A percentile compares a stretch with the other conserved stretches of the same genome.
These are phyloP conservation scores for Eimeria maxima DNA, from an alignment of 169 alveolate genomes.

Conservation along the genomic window DNA sequence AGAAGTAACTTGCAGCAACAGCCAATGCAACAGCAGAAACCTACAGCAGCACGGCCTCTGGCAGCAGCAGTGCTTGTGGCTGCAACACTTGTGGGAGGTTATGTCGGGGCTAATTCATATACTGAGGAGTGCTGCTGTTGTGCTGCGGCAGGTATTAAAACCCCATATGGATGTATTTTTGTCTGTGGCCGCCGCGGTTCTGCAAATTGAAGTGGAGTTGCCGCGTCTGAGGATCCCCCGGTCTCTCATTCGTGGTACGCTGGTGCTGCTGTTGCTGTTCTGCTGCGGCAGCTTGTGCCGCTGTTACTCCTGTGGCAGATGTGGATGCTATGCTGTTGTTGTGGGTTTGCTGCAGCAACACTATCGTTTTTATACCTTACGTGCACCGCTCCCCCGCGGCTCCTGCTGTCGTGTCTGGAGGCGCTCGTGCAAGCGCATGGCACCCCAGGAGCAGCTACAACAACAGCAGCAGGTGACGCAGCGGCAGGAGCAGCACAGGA, in stretches of 20 bases:
- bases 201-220: constrained; percentile 68
- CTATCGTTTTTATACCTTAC: constrained; percentile 34
- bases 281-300: background rate
- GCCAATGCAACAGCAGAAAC: background rate
- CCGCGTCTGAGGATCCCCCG: constrained; percentile 64
- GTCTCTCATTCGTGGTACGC: constrained; percentile 64
- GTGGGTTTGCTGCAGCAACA: constrained; percentile 9
- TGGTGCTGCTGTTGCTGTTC: background rate
- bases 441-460: background rate
- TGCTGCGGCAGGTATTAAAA: constrained; percentile 40
- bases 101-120: background rate
- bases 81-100: background rate
- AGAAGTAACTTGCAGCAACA: background rate
- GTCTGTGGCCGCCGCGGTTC: constrained; percentile 69
- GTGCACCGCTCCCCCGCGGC: constrained; percentile 42
- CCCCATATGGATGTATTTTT: constrained; percentile 78
- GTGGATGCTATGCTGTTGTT: background rate
- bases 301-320: background rate
- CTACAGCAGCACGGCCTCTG: background rate
- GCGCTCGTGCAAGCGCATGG: constrained; percentile 52
- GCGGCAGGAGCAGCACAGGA: background rate
- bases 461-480: background rate
- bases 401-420: constrained; percentile 54
- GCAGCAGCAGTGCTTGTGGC: background rate
- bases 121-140: background rate